These are phyloP conservation scores for Leccinum subrobustum DNA, from an alignment of 1,284 basidiomycete genomes.

Conservation along the genomic window DNA sequence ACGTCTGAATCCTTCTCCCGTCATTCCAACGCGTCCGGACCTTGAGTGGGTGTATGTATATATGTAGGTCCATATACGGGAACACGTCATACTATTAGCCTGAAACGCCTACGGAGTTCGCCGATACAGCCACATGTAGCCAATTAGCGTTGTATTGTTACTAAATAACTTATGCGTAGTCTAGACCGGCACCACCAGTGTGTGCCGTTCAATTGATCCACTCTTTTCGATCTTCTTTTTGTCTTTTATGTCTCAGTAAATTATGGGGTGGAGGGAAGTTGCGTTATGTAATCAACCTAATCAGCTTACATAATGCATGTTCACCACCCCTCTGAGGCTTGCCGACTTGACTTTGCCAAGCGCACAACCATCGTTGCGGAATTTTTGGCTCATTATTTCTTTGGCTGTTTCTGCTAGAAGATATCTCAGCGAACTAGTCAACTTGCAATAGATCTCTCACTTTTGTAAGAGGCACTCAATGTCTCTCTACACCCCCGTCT, in stretches of 20 bases:
- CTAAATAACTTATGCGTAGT: background rate
- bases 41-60: background rate
- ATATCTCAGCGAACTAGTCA: background rate
- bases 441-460: background rate
- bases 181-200: background rate
- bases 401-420: background rate
- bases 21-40: background rate
- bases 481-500: constrained; percentile 37
- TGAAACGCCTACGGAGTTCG: background rate
- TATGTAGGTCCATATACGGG: background rate
- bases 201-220: background rate
- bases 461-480: constrained; percentile 14
- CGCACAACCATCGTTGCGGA: background rate
- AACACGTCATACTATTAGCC: background rate
- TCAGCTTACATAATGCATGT: constrained; percentile 17
- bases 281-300: constrained; percentile 6
- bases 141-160: background rate
- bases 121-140: background rate
- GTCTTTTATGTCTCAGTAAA: background rate
- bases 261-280: background rate
- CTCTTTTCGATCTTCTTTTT: background rate
- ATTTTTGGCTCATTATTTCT: background rate
- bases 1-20: background rate
- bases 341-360: background rate
- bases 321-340: background rate